Conservation (phyloP, 2,329 filamentous ascomycete genomes). For the Neurospora sp. region DNA sequence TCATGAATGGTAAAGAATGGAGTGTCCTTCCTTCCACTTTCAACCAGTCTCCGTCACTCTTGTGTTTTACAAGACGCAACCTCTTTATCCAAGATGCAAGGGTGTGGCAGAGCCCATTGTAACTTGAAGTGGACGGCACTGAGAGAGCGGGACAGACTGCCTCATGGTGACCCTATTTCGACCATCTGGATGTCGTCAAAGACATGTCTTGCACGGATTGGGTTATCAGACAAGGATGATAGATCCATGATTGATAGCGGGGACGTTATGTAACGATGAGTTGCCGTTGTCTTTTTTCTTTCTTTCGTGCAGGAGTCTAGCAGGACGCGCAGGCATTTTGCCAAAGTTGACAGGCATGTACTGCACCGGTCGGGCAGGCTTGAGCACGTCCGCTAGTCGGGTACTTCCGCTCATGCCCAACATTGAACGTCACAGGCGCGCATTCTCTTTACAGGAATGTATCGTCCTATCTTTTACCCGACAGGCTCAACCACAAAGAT, state of each 20-base stretch:
- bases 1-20: background rate
- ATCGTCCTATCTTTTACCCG: background rate
- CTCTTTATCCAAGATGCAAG: background rate
- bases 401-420: background rate
- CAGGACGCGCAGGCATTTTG: background rate
- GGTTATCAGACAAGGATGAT: background rate
- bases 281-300: background rate
- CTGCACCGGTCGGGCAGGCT: background rate
- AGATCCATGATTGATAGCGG: background rate
- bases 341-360: background rate
- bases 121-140: background rate
- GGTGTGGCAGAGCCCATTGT: background rate
- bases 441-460: background rate
- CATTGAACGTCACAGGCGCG: background rate
- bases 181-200: conserved; percentile 10
- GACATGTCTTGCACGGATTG: conserved; percentile 5
- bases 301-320: background rate
- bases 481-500: background rate
- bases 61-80: background rate
- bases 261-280: background rate
- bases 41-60: background rate
- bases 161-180: background rate
- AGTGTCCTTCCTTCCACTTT: background rate
- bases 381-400: background rate
- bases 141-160: background rate